phyloP scores from a whole-genome alignment of 2,329 filamentous ascomycete species.

The Rhynchosporium secalis region DNA sequence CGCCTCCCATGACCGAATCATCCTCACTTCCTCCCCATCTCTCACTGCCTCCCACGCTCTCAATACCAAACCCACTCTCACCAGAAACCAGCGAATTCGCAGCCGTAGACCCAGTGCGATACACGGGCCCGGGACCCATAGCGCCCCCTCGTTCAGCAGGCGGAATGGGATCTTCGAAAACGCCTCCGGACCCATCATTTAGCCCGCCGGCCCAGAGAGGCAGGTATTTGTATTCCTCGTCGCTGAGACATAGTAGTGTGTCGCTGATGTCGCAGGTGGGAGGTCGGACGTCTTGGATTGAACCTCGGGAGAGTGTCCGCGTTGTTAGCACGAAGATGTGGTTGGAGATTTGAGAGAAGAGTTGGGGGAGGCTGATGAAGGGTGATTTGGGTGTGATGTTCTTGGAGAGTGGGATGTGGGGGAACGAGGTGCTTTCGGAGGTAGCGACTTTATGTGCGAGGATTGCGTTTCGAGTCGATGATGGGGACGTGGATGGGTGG shows the following conservation, averaged over 20 bases:
- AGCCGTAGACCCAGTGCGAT: slow-evolving; percentile 38
- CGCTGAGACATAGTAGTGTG: slow-evolving; percentile 52
- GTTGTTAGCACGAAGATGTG: slow-evolving; percentile 10
- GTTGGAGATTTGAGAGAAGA: slow-evolving; percentile 20
- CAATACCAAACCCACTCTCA: slow-evolving; percentile 17
- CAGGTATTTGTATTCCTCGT: slow-evolving; percentile 61
- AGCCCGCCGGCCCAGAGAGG: slow-evolving; percentile 65
- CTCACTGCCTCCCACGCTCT: slow-evolving; percentile 3
- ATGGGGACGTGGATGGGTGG: background rate
- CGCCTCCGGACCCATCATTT: slow-evolving; percentile 52
- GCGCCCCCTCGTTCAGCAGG: slow-evolving; percentile 40
- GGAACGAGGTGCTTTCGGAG: background rate
- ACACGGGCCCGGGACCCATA: slow-evolving; percentile 39
- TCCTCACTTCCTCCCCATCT: too few relatives aligned
- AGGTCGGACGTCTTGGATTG: slow-evolving; percentile 12
- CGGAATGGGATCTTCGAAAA: slow-evolving; percentile 44
- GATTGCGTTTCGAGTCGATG: background rate
- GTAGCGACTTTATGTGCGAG: background rate
- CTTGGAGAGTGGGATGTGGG: background rate
- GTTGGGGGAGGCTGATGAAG: slow-evolving; percentile 19
- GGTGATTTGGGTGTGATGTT: background rate
- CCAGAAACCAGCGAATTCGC: slow-evolving; percentile 17
- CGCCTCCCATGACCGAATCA: background rate
- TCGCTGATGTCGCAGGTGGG: slow-evolving; percentile 36
- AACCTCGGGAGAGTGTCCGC: slow-evolving; percentile 13